phyloP scores from a whole-genome alignment of 768 basidiomycete genomes.

The Multifurca ochricompacta region DNA sequence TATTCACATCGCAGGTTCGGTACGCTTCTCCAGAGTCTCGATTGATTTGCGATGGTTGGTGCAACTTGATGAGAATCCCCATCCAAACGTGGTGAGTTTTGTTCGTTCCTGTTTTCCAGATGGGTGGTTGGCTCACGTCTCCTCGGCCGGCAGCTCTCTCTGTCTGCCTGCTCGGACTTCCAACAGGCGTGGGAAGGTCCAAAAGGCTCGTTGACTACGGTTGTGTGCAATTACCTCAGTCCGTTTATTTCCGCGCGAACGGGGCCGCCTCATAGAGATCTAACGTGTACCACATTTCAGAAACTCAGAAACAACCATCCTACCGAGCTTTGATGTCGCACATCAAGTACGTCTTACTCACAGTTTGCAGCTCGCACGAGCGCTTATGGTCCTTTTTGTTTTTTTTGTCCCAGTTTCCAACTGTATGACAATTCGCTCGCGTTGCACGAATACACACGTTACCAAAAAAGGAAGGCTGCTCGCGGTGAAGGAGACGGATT shows the following conservation, averaged over 20 bases:
- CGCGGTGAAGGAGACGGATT: neutral
- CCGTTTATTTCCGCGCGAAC: neutral
- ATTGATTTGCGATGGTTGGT: slow-evolving; percentile 21
- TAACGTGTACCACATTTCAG: slow-evolving; percentile 8
- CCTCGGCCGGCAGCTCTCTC: slow-evolving; percentile 11
- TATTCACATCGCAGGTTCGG: slow-evolving; percentile 1
- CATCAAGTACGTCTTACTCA: slow-evolving; percentile 10
- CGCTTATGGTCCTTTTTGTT: neutral
- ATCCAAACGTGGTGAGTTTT: slow-evolving; percentile 13
- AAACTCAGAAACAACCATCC: neutral
- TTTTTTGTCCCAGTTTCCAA: neutral
- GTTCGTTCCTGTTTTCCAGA: neutral
- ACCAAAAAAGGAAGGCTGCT: neutral
- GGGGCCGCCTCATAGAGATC: neutral
- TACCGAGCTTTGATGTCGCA: slow-evolving; percentile 10
- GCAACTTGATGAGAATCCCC: neutral
- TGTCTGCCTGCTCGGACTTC: slow-evolving; percentile 23
- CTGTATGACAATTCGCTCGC: slow-evolving; percentile 4
- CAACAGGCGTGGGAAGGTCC: slow-evolving; percentile 23
- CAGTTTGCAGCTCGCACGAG: neutral
- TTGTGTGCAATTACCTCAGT: slow-evolving; percentile 17
- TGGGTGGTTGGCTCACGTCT: neutral
- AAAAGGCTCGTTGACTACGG: slow-evolving; percentile 22
- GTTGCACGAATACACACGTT: slow-evolving; percentile 4
- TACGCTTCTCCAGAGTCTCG: slow-evolving; percentile 19